phyloP scores from a whole-genome alignment of 352 stramenopile genomes.

The Globisporangium parvum region DNA sequence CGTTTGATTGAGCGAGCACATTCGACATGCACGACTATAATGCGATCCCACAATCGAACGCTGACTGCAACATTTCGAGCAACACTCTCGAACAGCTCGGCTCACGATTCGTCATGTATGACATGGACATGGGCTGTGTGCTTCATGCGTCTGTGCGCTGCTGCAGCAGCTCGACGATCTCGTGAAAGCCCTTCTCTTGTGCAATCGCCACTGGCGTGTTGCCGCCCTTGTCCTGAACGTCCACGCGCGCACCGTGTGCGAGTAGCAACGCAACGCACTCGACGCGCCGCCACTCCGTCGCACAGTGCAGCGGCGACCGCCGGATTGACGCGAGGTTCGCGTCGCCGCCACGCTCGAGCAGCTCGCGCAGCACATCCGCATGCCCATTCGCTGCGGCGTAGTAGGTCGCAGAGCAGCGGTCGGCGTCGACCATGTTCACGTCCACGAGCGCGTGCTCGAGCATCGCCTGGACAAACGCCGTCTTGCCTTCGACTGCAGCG shows the following conservation, averaged over 20 bases:
- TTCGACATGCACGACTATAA: no score
- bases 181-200: constrained; percentile 19
- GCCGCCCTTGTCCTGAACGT: constrained; percentile 35
- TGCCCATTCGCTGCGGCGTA: constrained; percentile 72
- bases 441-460: constrained; percentile 51
- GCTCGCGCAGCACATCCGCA: constrained; percentile 34
- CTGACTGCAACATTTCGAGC: no score
- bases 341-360: constrained; percentile 42
- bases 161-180: constrained; percentile 5
- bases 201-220: constrained; percentile 34
- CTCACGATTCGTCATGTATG: no score
- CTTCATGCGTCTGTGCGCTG: background rate
- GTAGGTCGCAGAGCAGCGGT: constrained; percentile 65
- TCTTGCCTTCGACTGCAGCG: constrained; percentile 62
- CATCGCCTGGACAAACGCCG: constrained; percentile 46
- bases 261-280: constrained; percentile 55
- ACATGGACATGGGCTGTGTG: no score
- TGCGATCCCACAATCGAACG: no score
- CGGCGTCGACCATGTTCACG: constrained; percentile 55
- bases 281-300: constrained; percentile 63
- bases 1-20: no score
- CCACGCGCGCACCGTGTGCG: constrained; percentile 22
- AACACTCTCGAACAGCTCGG: no score
- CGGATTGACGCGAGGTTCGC: constrained; percentile 55
- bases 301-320: constrained; percentile 65